Evolutionary conservation across 148 eudicot genomes (phyloP).

Genomic region (Rhododendron ovatum): DNA sequence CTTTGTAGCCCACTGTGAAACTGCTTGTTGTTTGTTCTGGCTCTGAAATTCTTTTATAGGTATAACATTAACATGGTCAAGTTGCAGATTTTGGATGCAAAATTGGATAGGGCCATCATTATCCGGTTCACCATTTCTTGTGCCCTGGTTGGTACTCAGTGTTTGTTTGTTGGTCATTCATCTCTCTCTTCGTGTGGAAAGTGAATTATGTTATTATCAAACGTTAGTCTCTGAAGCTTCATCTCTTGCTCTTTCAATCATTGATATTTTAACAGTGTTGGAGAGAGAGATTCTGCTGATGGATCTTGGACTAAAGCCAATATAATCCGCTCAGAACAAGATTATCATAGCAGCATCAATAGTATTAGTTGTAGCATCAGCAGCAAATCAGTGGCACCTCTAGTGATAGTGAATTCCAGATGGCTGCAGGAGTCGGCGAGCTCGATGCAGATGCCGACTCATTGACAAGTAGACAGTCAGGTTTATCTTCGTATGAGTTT

Average conservation of each 20-base stretch:
- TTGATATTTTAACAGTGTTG: conserved; percentile 37
- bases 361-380: conserved; percentile 84
- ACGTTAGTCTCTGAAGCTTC: no score
- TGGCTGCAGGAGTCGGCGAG: conserved; percentile 57
- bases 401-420: conserved; percentile 74
- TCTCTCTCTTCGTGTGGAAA: conserved; percentile 1
- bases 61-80: neutral
- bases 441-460: conserved; percentile 99
- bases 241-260: neutral
- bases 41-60: neutral
- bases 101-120: conserved; percentile 83
- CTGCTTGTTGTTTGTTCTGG: neutral
- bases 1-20: neutral
- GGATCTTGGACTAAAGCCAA: conserved; percentile 64
- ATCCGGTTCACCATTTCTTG: conserved; percentile 51
- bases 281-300: conserved; percentile 47
- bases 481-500: conserved; percentile 58
- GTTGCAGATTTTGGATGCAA: conserved; percentile 90
- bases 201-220: no score
- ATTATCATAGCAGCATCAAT: conserved; percentile 74
- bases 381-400: conserved; percentile 81
- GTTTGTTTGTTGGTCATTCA: neutral
- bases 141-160: conserved; percentile 57
- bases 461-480: conserved; percentile 63
- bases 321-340: conserved; percentile 41